phyloP scores from a whole-genome alignment of 495 filamentous ascomycete species.

The Penicillium antarcticum region DNA sequence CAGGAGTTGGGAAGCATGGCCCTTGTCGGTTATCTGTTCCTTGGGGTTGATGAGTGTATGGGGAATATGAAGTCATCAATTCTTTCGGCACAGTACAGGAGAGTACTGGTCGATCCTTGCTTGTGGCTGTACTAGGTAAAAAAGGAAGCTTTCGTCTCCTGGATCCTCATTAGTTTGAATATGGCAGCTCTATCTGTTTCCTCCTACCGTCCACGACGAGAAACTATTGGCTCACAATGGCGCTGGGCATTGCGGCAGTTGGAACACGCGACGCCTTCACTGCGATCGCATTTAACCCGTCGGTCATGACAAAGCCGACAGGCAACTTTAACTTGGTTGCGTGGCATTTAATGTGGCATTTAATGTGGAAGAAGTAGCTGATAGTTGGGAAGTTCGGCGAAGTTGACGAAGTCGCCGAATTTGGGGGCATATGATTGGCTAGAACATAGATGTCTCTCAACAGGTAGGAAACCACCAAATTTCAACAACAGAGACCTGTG shows the following conservation, averaged over 20 bases:
- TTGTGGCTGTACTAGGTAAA: background rate
- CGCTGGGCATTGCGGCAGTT: slow-evolving; percentile 10
- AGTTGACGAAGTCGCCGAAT: slow-evolving; percentile 18
- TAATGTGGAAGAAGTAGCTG: background rate
- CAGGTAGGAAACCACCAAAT: background rate
- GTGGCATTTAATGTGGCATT: slow-evolving; percentile 7
- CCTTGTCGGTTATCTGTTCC: background rate
- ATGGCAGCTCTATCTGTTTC: background rate
- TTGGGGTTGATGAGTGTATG: background rate
- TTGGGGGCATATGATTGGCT: slow-evolving; percentile 8
- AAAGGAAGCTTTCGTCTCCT: slow-evolving; percentile 4
- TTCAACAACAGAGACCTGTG: background rate
- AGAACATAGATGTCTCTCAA: background rate
- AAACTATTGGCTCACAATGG: slow-evolving; percentile 11
- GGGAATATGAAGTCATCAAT: background rate
- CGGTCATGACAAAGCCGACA: slow-evolving; percentile 11
- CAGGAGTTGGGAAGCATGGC: slow-evolving; percentile 8
- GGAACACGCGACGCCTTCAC: slow-evolving; percentile 10
- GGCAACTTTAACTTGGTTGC: slow-evolving; percentile 5
- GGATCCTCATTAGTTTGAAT: background rate
- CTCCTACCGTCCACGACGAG: slow-evolving; percentile 17
- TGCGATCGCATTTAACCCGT: slow-evolving; percentile 15
- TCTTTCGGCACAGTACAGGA: background rate
- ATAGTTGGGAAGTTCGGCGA: slow-evolving; percentile 4
- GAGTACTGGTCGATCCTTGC: background rate